Base-by-base conservation (phyloP, 2,329 filamentous ascomycete genomes). In the Monosporascus cannonballus region DNA sequence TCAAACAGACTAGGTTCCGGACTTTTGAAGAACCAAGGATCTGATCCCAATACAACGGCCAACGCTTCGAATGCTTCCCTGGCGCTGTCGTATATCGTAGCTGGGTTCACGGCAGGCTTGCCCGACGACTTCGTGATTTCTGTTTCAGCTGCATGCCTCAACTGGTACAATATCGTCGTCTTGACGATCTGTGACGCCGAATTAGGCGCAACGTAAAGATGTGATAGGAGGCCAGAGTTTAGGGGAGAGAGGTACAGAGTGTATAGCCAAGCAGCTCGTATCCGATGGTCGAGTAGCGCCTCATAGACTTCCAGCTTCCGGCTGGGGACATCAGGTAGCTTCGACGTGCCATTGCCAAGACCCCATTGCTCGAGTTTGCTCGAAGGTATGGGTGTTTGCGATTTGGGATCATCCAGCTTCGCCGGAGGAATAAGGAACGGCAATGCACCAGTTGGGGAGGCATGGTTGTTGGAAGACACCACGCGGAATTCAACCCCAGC, bases 231-330 rank as follows among this genome's bases (percentile, higher is more conserved):
- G 11, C 78, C 59, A 45, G 83, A 81, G 70, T 95, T 94, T 25
- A 73, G 61, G 1, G 80, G 77, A 48, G 85, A 79, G 42, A 97
- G 75, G 75, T 97, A 97, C 54, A 97, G 77, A 45, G 85, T 78
- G 69, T 93, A 87, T 9, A 97, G 81, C 90, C 91, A 97, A 54
- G 92, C 92, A 69, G 86, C 86, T 57, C 92, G 86, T 76, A 99
- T 81, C 54, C 80, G 78, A 62, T 85, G 79, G 59, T 92, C 87
- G 18, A 96, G 73, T 15, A 97, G 79, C 46, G 90, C 82, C 54
- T 85, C 76, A 73, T 96, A 96, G 56, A 87, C 87, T 63, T 91
- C 86, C 56, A 87, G 78, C 55, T 83, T 80, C 39, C 76, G 61
- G 55, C 81, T 78, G 15, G 76, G 65, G 27, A 78, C 70, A 57